phyloP scores from a whole-genome alignment of 257 asterid genomes.

The Mentha longifolia region DNA sequence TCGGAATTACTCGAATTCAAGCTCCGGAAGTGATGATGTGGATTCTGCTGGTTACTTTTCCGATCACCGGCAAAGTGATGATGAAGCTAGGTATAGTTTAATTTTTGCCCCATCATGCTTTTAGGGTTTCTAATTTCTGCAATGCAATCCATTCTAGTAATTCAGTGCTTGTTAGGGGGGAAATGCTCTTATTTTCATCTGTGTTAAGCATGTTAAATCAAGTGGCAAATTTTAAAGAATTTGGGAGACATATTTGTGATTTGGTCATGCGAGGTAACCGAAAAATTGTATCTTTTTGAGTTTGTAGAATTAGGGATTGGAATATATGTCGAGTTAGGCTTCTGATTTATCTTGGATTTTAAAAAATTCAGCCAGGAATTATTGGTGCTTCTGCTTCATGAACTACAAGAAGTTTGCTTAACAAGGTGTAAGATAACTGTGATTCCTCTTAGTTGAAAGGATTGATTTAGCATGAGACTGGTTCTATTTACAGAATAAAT shows the following conservation, averaged over 20 bases:
- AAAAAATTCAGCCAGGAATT: conserved; percentile 1
- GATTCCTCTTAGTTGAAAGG: conserved; percentile 1
- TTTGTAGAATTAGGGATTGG: background rate
- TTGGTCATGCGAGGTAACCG: conserved; percentile 11
- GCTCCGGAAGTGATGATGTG: conserved; percentile 62
- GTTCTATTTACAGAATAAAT: background rate
- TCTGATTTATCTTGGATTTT: background rate
- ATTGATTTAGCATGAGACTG: background rate
- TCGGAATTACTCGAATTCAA: conserved; percentile 53
- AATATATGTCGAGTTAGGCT: conserved; percentile 2
- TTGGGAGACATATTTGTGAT: background rate
- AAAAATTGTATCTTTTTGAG: background rate
- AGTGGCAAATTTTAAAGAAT: background rate
- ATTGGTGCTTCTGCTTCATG: conserved; percentile 25
- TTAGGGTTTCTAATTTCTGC: conserved; percentile 21
- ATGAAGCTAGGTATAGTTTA: conserved; percentile 59
- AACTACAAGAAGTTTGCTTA: background rate
- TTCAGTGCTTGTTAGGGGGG: background rate
- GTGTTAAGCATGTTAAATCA: background rate
- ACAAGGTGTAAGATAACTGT: background rate
- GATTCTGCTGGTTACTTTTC: conserved; percentile 51
- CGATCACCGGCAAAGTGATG: conserved; percentile 55
- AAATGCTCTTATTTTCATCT: background rate
- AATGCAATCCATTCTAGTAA: background rate
- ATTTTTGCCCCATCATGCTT: background rate